Conservation (phyloP, 257 asterid genomes). For the Prunella vulgaris region DNA sequence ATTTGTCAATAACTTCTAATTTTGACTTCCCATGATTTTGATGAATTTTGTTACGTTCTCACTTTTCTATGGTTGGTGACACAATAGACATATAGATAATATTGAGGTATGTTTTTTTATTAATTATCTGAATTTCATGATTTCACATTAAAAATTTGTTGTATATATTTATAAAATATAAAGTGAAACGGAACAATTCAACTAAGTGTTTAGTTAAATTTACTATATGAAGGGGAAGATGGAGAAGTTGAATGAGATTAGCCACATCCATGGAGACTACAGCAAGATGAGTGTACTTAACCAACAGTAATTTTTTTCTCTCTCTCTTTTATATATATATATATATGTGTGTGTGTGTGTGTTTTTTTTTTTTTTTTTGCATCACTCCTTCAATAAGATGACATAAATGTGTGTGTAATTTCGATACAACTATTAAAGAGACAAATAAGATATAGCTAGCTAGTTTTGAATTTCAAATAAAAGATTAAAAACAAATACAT, state of each 20-base stretch:
- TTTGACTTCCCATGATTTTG: not conserved
- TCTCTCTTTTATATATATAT: not conserved
- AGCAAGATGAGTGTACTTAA: slow-evolving; percentile 46
- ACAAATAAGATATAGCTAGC: not conserved
- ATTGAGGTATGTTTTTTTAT: slow-evolving; percentile 38
- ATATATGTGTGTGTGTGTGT: no score
- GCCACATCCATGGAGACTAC: slow-evolving; percentile 33
- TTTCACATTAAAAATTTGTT: not conserved
- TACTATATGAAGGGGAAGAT: slow-evolving; percentile 38
- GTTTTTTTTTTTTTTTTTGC: no score
- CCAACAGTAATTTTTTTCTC: slow-evolving; percentile 30
- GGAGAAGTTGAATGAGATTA: slow-evolving; percentile 38
- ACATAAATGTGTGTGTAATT: not conserved
- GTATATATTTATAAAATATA: not conserved
- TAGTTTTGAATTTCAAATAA: not conserved
- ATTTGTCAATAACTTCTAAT: no score
- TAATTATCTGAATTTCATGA: not conserved
- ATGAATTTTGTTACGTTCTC: not conserved
- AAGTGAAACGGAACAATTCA: not conserved
- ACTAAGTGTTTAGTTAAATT: not conserved
- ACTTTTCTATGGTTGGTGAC: not conserved
- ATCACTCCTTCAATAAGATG: not conserved
- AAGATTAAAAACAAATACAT: not conserved
- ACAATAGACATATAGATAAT: slow-evolving; percentile 34
- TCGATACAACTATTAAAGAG: not conserved